Base-by-base conservation (phyloP, 257 asterid genomes). In the Verbascum thapsus region DNA sequence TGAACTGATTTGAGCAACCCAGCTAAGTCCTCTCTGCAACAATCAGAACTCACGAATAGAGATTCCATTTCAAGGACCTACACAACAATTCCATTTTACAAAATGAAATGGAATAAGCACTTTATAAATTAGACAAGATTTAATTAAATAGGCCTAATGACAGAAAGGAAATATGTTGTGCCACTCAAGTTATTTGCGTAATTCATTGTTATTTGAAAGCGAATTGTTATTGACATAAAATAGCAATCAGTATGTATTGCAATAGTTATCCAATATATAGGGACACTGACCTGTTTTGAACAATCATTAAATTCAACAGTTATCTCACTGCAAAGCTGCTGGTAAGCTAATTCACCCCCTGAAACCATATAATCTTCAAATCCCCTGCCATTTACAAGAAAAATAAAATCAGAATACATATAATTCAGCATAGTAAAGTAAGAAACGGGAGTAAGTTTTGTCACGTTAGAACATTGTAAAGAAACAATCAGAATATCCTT, bases 51-150 rank as follows among this genome's bases (percentile, higher is more conserved):
- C 63, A 74, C 73, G 69, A 94, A 87, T 20, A 74, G 71, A 51
- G 90, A 80, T 72, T 90, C 97, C 74, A 90, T 57, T 72, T 87
- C 88, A 44, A 82, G 89, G 38, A 94, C 97, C 97, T 92, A 77
- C 70, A 79, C 65, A 53, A 42, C 22, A 49, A 70, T 48, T 39
- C 44, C 48, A 42, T 54, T 68, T 34, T 42, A 65, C 26, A 60
- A 42, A 35, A 66, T 16, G 32, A 2, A 11, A 49, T 5, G 22
- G 16, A 53, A 13, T 5, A 23, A 42, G 26, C 6, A 63, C 26
- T 39, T 64, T 53, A 59, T 40, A 19, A 64, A 54, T 22, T 13
- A 34, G 30, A 26, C 52, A 16, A 50, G 10, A 6, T 7, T 10
- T 26, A 20, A n/a, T 44, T 45, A 12, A 54, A 49, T 10, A 53